Conservation (phyloP, 2,329 filamentous ascomycete species). For the Rutstroemia sp. region DNA sequence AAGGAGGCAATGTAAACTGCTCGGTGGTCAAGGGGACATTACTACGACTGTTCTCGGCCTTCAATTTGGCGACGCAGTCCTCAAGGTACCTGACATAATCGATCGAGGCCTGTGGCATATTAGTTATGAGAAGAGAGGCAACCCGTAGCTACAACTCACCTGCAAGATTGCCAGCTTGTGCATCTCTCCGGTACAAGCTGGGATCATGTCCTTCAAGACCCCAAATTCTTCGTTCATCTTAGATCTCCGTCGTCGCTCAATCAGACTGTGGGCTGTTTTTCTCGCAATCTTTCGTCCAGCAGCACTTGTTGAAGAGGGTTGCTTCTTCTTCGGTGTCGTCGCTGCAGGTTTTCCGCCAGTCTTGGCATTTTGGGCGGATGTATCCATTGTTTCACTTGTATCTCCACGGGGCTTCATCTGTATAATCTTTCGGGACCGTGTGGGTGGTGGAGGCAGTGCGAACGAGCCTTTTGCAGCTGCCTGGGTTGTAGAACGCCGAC, state of each 20-base stretch:
- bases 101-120: constrained; percentile 69
- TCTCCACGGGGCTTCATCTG: constrained; percentile 77
- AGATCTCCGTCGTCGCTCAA: constrained; percentile 79
- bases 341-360: constrained; percentile 15
- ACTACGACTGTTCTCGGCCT: constrained; percentile 40
- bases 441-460: constrained; percentile 83
- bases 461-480: constrained; percentile 52
- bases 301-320: constrained; percentile 66
- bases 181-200: constrained; percentile 94
- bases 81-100: constrained; percentile 94
- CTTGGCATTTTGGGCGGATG: constrained; percentile 13
- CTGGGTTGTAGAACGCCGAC: constrained; percentile 40
- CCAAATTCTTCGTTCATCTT: constrained; percentile 99
- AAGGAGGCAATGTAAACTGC: constrained; percentile 19
- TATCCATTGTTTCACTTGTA: constrained; percentile 27
- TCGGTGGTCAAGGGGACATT: constrained; percentile 17
- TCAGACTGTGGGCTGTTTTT: constrained; percentile 93
- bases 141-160: constrained; percentile 44
- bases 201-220: constrained; percentile 89
- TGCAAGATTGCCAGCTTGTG: constrained; percentile 94
- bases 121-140: constrained; percentile 1
- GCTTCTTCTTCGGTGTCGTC: constrained; percentile 59
- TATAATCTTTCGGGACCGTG: constrained; percentile 89
- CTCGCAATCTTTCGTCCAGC: constrained; percentile 91
- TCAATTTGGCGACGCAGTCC: constrained; percentile 75